These are phyloP conservation scores for Asterochloris sp. DNA, from an alignment of 139 green algal genomes.

Conservation along the genomic window DNA sequence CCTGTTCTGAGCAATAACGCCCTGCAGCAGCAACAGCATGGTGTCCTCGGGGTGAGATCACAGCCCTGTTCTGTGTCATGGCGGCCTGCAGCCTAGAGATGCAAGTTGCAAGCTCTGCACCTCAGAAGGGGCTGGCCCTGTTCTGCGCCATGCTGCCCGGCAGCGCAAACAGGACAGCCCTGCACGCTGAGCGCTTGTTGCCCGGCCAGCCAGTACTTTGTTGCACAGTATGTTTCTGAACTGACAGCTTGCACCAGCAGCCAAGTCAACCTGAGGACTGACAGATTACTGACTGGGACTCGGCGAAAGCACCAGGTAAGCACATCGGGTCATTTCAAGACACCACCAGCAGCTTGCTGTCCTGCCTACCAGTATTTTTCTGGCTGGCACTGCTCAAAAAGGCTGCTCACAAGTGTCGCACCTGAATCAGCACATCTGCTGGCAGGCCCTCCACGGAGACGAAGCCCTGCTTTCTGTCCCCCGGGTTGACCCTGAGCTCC, in stretches of 20 bases:
- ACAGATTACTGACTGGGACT: neutral
- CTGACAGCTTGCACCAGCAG: too few relatives aligned
- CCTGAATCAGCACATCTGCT: conserved; percentile 60
- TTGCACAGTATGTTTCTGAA: too few relatives aligned
- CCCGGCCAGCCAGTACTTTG: neutral
- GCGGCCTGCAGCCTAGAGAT: neutral
- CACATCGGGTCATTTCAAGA: neutral
- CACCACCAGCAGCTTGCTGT: neutral
- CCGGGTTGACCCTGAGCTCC: conserved; percentile 26
- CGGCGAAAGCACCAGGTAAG: neutral
- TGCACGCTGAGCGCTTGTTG: neutral
- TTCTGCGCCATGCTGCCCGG: neutral
- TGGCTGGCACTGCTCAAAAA: neutral
- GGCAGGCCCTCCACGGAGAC: conserved; percentile 54
- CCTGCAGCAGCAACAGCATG: conserved; percentile 23
- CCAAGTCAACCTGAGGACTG: too few relatives aligned
- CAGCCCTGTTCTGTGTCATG: neutral
- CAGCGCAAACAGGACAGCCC: neutral
- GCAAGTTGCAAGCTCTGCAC: neutral
- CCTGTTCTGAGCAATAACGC: conserved; percentile 49
- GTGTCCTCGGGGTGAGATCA: neutral
- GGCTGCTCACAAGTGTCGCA: neutral
- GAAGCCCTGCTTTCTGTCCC: conserved; percentile 55
- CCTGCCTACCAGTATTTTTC: neutral
- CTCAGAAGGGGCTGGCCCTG: neutral